Conservation (phyloP, 768 basidiomycete genomes). For the Mycena filopes region DNA sequence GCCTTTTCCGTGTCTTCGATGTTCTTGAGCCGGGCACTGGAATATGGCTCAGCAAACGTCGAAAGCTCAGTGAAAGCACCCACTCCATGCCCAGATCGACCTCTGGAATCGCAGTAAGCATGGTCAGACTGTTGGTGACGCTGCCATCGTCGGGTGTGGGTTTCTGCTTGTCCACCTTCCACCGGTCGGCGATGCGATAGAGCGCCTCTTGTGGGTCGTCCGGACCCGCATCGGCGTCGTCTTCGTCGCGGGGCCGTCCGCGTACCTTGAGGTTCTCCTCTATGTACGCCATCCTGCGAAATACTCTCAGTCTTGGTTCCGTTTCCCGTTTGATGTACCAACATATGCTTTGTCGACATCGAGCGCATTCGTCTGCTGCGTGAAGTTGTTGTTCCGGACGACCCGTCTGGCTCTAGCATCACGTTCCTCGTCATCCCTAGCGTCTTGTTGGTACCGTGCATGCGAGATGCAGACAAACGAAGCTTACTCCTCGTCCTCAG, state of each 20-base stretch:
- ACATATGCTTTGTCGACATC: conserved; percentile 99
- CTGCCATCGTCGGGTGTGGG: conserved; percentile 86
- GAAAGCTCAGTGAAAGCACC: conserved; percentile 46
- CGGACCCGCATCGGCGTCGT: conserved; percentile 54
- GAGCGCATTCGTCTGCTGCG: conserved; percentile 93
- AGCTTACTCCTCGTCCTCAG: conserved; percentile 73
- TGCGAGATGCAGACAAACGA: not conserved
- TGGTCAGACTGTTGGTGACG: conserved; percentile 91
- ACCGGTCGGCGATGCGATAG: conserved; percentile 75
- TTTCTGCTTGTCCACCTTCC: conserved; percentile 67
- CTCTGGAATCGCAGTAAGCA: conserved; percentile 98
- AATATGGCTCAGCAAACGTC: conserved; percentile 5
- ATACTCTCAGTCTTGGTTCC: not conserved
- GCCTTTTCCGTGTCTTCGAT: conserved; percentile 99
- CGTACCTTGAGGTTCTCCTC: conserved; percentile 90
- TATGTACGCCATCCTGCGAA: conserved; percentile 93
- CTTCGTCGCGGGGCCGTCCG: conserved; percentile 62
- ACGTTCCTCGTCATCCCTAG: conserved; percentile 71
- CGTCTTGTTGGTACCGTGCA: conserved; percentile 1
- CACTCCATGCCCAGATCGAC: conserved; percentile 99
- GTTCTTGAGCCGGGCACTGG: conserved; percentile 88
- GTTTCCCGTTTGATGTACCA: conserved; percentile 40
- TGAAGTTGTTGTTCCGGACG: conserved; percentile 92
- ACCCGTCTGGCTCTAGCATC: conserved; percentile 78
- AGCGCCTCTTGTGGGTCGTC: conserved; percentile 84